A percentile compares a stretch with the other conserved stretches of the same genome.
phyloP scores from a whole-genome alignment of 306 rosid genomes.

The Castanospermum australe region DNA sequence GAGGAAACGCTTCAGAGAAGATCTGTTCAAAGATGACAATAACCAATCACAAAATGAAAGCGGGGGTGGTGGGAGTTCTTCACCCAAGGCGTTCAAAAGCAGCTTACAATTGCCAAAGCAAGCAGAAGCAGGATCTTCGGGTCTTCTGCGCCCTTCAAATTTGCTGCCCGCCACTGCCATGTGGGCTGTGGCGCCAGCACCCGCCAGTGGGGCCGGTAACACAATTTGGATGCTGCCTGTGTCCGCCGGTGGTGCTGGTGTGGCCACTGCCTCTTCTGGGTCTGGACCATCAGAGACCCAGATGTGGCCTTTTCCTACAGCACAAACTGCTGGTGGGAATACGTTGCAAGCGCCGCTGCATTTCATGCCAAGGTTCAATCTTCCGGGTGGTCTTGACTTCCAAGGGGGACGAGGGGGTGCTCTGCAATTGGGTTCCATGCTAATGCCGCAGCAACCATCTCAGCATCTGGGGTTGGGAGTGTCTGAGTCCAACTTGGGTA shows the following conservation, averaged over 20 bases:
- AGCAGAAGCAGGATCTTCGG: slow-evolving; percentile 39
- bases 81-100: slow-evolving; percentile 38
- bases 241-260: slow-evolving; percentile 30
- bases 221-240: slow-evolving; percentile 92
- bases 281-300: slow-evolving; percentile 54
- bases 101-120: slow-evolving; percentile 41
- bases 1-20: slow-evolving; percentile 86
- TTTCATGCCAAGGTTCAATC: slow-evolving; percentile 75
- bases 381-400: slow-evolving; percentile 53
- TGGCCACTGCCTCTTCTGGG: slow-evolving; percentile 17
- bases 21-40: slow-evolving; percentile 74
- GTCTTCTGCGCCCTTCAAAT: slow-evolving; percentile 51
- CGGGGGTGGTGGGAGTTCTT: slow-evolving; percentile 16
- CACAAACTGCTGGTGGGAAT: slow-evolving; percentile 30
- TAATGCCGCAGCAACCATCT: slow-evolving; percentile 64
- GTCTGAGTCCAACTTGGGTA: slow-evolving; percentile 85
- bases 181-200: slow-evolving; percentile 79
- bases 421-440: slow-evolving; percentile 75
- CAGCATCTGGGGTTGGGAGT: slow-evolving; percentile 72
- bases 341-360: slow-evolving; percentile 64
- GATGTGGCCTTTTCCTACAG: slow-evolving; percentile 77
- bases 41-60: slow-evolving; percentile 41
- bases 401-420: slow-evolving; percentile 52
- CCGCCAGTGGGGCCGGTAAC: slow-evolving; percentile 56
- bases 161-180: slow-evolving; percentile 64